These are phyloP conservation scores for Solanum pinnatisectum DNA, from an alignment of 257 asterid species.

Conservation along the genomic window DNA sequence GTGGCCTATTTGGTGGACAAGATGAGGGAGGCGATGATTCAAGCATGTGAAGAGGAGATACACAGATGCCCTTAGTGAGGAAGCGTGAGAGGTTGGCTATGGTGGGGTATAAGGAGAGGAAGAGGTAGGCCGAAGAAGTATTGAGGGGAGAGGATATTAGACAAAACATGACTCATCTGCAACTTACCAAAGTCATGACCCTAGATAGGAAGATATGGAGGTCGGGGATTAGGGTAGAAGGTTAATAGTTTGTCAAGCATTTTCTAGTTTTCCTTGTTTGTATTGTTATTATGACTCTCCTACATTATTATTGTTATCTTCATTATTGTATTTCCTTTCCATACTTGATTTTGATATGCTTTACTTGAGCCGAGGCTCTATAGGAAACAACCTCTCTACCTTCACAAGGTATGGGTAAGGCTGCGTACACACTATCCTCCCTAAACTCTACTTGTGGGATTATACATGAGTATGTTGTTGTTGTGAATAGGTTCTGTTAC, in stretches of 20 bases:
- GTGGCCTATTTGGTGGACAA: background rate
- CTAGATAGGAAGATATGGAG: background rate
- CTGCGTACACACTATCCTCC: background rate
- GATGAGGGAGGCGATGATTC: background rate
- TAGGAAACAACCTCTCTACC: background rate
- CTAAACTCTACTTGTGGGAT: background rate
- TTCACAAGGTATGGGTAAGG: background rate
- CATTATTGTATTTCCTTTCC: background rate
- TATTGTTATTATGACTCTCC: background rate
- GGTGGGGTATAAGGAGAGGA: background rate
- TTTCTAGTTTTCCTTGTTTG: background rate
- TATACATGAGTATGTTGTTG: background rate
- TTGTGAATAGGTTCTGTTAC: background rate
- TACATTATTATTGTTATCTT: background rate
- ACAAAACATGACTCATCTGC: background rate
- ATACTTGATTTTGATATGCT: background rate
- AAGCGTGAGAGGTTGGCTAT: background rate
- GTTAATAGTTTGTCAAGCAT: background rate
- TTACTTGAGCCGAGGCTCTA: background rate
- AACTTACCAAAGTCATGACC: background rate
- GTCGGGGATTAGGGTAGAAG: background rate
- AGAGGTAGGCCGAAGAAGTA: background rate
- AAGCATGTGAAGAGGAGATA: background rate
- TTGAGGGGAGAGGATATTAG: background rate
- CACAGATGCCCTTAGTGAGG: fast-evolving